Percentiles rank a stretch among this genome's conserved stretches.
These are phyloP conservation scores for Exophiala dermatitidis DNA, from an alignment of 2,329 filamentous ascomycete species.

Conservation along the genomic window DNA sequence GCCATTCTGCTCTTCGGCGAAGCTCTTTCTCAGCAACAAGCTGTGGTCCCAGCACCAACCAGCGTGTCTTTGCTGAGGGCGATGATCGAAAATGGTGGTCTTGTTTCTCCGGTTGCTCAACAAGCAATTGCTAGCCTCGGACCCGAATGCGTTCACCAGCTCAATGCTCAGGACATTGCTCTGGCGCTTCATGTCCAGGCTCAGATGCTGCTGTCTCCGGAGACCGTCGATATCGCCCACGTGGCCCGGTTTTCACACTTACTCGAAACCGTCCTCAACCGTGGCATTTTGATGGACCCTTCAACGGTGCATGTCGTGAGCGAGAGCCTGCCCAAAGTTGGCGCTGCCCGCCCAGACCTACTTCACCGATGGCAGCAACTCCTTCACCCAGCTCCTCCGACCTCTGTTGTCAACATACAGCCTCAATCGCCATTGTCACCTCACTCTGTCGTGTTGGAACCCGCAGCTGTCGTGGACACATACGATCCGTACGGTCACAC, in stretches of 20 bases:
- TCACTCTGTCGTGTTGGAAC: conserved; percentile 46
- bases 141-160: conserved; percentile 51
- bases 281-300: conserved; percentile 48
- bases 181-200: conserved; percentile 57
- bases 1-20: conserved; percentile 63
- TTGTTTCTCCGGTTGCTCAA: conserved; percentile 53
- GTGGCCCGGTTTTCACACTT: conserved; percentile 56
- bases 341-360: conserved; percentile 40
- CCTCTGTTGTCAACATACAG: conserved; percentile 28
- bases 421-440: conserved; percentile 39
- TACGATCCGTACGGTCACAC: conserved; percentile 86
- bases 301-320: conserved; percentile 52
- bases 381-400: conserved; percentile 33
- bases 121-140: conserved; percentile 55
- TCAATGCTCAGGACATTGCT: conserved; percentile 47
- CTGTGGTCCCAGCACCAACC: conserved; percentile 47
- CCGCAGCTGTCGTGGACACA: conserved; percentile 65
- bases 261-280: conserved; percentile 50
- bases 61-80: conserved; percentile 55
- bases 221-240: conserved; percentile 49
- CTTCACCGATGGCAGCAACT: conserved; percentile 53
- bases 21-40: conserved; percentile 48
- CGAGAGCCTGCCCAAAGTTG: conserved; percentile 50
- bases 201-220: conserved; percentile 37
- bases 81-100: conserved; percentile 59